Conservation (phyloP, 176 grass and related monocot species). For the Chloris gayana region DNA sequence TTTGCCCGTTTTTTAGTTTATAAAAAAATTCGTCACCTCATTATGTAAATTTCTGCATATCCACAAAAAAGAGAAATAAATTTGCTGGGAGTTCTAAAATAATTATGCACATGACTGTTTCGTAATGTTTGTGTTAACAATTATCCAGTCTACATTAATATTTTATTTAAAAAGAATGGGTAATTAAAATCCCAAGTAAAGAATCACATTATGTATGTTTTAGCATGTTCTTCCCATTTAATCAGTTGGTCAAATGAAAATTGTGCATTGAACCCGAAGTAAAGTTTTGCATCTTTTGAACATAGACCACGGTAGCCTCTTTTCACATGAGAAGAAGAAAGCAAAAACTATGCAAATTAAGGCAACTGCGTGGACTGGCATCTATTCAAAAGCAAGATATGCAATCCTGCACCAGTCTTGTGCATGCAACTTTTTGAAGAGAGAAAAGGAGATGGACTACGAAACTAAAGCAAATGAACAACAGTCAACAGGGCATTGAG, state of each 20-base stretch:
- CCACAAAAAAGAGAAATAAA: not conserved
- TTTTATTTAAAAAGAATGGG: too few relatives aligned
- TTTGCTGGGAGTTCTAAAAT: not conserved
- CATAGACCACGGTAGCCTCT: not conserved
- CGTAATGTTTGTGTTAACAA: not conserved
- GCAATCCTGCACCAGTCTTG: not conserved
- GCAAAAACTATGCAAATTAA: not conserved
- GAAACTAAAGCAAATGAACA: too few relatives aligned
- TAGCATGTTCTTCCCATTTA: not conserved
- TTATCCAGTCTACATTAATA: not conserved
- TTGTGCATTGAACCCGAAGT: not conserved
- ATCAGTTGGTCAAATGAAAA: conserved; percentile 9
- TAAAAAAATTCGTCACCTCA: not conserved
- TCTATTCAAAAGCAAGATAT: conserved; percentile 26
- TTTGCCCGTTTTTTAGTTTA: not conserved
- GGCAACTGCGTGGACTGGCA: not conserved
- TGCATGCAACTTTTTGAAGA: too few relatives aligned
- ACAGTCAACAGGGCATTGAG: too few relatives aligned
- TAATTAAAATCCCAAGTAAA: not conserved
- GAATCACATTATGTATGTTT: not conserved
- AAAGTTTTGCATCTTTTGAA: not conserved
- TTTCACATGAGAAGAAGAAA: not conserved
- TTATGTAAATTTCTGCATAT: not conserved
- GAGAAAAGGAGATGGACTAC: not conserved
- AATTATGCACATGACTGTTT: not conserved